Base-by-base conservation (phyloP, 306 rosid species). In the Lithocarpus polystachyus region DNA sequence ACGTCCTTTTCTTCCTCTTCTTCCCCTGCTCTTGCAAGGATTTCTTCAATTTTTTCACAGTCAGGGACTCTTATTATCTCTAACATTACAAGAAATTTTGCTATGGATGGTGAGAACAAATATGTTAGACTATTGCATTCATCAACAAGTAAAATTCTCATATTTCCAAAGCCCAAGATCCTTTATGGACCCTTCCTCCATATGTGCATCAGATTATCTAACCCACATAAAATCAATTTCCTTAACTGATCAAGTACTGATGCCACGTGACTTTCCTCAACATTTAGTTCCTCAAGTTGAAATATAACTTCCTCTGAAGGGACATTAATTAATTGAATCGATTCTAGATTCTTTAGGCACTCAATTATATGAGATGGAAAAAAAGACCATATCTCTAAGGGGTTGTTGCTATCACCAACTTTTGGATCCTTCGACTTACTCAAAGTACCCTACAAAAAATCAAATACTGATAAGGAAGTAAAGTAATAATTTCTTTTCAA, bases 311-410 rank as follows among this genome's bases (percentile, higher is more conserved):
- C 5, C 8, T 2, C 13, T 56, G 26, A 56, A 0, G 2, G 1
- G 4, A 11, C 8, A 2, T 0, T 0, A 5, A 0, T 3, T 13
- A 56, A 1, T 0, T 2, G 0, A 56, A 56, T 20, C 3, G 1
- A 11, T 56, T 56, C 12, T n/a, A 56, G 24, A 56, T 56, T 56
- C 12, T 40, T 40, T 40, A 40, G 3, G 26, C 9, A 8, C 26
- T 22, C 13, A n/a, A 2, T 19, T 2, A 20, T 19, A 5, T 7
- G 1, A 4, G 8, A n/a, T 20, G 62, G 14, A 20, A 19, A 22
- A 56, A 56, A 1, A 20, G 8, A 56, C 48, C 48, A 8, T 40
- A 56, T 56, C 22, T 56, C 0, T 56, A 5, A 20, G 14, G 22
- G 26, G 3, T 5, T 40, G 28, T 55, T 1, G 23, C 1, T 1